These are phyloP conservation scores for Entomortierella chlamydospora DNA, from an alignment of 192 early-diverging fungal genomes.

Conservation along the genomic window DNA sequence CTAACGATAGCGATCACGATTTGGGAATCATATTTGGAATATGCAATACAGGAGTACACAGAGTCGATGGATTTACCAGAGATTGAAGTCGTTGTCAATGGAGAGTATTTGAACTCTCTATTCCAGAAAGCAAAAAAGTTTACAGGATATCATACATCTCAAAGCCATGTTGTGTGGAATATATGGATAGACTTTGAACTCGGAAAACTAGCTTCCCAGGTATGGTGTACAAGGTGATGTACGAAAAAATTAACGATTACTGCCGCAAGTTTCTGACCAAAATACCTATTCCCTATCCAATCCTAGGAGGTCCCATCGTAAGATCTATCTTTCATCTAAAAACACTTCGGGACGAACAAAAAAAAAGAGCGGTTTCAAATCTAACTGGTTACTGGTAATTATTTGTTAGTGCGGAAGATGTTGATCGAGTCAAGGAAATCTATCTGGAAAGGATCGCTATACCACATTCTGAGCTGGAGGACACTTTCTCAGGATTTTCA, in stretches of 20 bases:
- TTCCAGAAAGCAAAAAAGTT: slow-evolving; percentile 57
- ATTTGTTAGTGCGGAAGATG: slow-evolving; percentile 14
- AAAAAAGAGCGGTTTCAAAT: too few relatives aligned
- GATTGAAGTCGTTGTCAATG: slow-evolving; percentile 20
- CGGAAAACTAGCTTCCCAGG: slow-evolving; percentile 50
- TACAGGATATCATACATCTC: slow-evolving; percentile 65
- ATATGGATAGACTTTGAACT: slow-evolving; percentile 70
- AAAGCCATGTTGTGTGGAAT: slow-evolving; percentile 76
- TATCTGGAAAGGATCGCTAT: slow-evolving; percentile 25
- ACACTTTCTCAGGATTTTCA: slow-evolving; percentile 73
- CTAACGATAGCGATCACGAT: slow-evolving; percentile 67
- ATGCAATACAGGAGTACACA: slow-evolving; percentile 63
- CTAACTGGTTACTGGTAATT: background rate
- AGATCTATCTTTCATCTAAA: too few relatives aligned
- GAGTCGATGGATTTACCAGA: slow-evolving; percentile 33
- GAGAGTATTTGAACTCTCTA: slow-evolving; percentile 58
- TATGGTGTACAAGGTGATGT: too few relatives aligned
- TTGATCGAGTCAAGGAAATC: slow-evolving; percentile 32
- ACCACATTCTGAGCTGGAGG: slow-evolving; percentile 58
- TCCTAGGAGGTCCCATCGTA: too few relatives aligned
- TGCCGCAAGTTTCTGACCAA: too few relatives aligned
- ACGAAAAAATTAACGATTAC: too few relatives aligned
- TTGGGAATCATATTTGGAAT: slow-evolving; percentile 74
- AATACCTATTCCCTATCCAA: too few relatives aligned
- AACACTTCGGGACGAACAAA: too few relatives aligned